Base-by-base conservation (phyloP, 768 basidiomycete genomes). In the Pleurotus sapidus region DNA sequence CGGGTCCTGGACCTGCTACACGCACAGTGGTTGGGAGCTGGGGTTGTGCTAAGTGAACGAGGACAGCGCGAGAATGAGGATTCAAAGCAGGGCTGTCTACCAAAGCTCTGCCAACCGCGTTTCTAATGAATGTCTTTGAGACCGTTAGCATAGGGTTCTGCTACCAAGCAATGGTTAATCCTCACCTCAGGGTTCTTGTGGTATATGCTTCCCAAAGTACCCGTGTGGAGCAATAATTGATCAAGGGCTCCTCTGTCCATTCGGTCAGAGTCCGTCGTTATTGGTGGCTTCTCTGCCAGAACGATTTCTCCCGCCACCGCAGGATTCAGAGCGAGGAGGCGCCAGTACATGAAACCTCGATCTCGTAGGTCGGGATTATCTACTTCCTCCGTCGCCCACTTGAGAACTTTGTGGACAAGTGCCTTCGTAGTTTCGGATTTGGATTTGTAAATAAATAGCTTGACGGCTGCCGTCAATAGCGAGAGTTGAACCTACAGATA, bases 341-440 rank as follows among this genome's bases (percentile, higher is more conserved):
- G 87, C 97, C 97, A 99, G 74, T 98, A 99, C 91, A 99, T 98
- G 77, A 95, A 98, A 3, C 97, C 97, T 60, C 97, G 80, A 71
- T 99, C 97, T 34, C 97, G 84, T 18, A 99, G 78, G 76, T 99
- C 97, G 6, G 97, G 97, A 67, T 99, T 99, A 70, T 99, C 97
- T 55, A 97, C 87, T 63, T 97, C 92, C 69, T 99, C 96, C 5
- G 97, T 99, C 11, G 94, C 88, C 88, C 93, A 93, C 68, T 98
- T 98, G 45, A 99, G 78, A 5, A 98, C 91, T 67, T 95, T 97
- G 68, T 94, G 93, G 7, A 98, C 91, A 5, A 98, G 79, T 54
- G 90, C 86, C 67, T 97, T 95, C 5, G 90, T 84, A 8, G 84
- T 87, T 23, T 95, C 91, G 1, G 91, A 89, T 58, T 83, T 80